These are phyloP conservation scores for Lachancea fermentati DNA, from an alignment of 805 yeast genomes.

Conservation along the genomic window DNA sequence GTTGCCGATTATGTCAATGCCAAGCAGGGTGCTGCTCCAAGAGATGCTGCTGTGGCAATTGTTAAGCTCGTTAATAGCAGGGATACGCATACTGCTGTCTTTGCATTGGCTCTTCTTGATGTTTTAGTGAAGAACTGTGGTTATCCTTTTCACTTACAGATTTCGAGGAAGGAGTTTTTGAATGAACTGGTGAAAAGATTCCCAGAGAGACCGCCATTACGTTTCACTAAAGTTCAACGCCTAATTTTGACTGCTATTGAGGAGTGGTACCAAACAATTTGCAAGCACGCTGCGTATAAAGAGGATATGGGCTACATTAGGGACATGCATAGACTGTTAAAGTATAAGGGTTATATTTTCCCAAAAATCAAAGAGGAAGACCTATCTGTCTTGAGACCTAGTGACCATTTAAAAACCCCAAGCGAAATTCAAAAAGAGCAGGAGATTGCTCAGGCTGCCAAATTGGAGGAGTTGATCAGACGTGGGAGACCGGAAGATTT, in stretches of 20 bases:
- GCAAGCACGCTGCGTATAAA: conserved; percentile 81
- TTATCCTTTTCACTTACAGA: conserved; percentile 92
- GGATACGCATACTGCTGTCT: conserved; percentile 76
- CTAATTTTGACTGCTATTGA: conserved; percentile 84
- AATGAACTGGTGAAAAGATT: conserved; percentile 89
- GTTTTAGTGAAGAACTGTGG: conserved; percentile 96
- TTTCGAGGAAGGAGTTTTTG: conserved; percentile 88
- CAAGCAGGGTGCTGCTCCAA: conserved; percentile 83
- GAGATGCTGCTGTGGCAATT: conserved; percentile 86
- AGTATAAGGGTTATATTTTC: conserved; percentile 87
- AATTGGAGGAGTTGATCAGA: conserved; percentile 89
- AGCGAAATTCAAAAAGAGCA: conserved; percentile 92
- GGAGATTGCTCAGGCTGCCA: conserved; percentile 86
- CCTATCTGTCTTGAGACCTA: conserved; percentile 87
- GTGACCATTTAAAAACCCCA: conserved; percentile 78
- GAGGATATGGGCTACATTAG: conserved; percentile 88
- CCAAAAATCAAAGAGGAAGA: conserved; percentile 90
- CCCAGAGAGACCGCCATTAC: conserved; percentile 89
- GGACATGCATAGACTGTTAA: conserved; percentile 89
- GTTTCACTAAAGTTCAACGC: conserved; percentile 78
- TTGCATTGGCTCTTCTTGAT: conserved; percentile 79
- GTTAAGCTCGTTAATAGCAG: conserved; percentile 77
- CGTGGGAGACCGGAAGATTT: conserved; percentile 94
- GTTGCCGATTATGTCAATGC: conserved; percentile 91
- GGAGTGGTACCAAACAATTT: conserved; percentile 95